Conservation (phyloP, 306 rosid species). For the Ochetophila trinervis region DNA sequence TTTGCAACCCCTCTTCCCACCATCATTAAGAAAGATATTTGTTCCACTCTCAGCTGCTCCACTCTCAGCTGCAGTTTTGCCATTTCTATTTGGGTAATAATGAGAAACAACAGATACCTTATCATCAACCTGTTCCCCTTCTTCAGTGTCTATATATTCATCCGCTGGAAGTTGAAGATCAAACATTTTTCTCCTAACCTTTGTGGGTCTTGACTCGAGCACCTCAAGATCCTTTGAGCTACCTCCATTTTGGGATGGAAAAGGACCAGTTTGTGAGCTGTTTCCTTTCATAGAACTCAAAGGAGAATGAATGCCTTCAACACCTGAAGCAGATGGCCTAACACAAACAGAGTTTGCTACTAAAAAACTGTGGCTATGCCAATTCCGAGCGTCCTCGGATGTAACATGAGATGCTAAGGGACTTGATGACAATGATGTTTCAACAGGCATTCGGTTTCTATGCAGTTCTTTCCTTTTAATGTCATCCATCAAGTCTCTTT, state of each 20-base stretch:
- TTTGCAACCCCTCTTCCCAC: slow-evolving; percentile 37
- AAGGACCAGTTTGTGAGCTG: slow-evolving; percentile 34
- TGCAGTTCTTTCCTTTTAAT: slow-evolving; percentile 55
- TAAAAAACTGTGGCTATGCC: slow-evolving; percentile 53
- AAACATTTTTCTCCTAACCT: slow-evolving; percentile 69
- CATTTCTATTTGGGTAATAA: slow-evolving; percentile 38
- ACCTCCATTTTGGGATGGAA: slow-evolving; percentile 57
- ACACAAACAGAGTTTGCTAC: slow-evolving; percentile 47
- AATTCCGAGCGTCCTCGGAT: slow-evolving; percentile 51
- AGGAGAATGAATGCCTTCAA: slow-evolving; percentile 70
- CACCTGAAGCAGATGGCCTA: slow-evolving; percentile 46
- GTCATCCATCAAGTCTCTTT: slow-evolving; percentile 86
- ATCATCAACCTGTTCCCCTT: slow-evolving; percentile 70
- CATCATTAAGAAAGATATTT: slow-evolving; percentile 37
- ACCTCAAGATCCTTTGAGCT: slow-evolving; percentile 62
- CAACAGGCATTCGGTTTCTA: slow-evolving; percentile 48
- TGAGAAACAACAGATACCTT: slow-evolving; percentile 40
- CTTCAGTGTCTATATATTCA: slow-evolving; percentile 71
- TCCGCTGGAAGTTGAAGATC: slow-evolving; percentile 95
- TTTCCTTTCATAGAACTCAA: slow-evolving; percentile 51
- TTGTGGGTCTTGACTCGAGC: slow-evolving; percentile 71
- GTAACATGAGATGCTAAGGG: slow-evolving; percentile 67
- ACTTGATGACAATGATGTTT: slow-evolving; percentile 56
- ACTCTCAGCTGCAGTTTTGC: slow-evolving; percentile 38
- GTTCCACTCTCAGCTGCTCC: slow-evolving; percentile 38